Conservation (phyloP, 257 asterid species). For the Paulownia fortunei region DNA sequence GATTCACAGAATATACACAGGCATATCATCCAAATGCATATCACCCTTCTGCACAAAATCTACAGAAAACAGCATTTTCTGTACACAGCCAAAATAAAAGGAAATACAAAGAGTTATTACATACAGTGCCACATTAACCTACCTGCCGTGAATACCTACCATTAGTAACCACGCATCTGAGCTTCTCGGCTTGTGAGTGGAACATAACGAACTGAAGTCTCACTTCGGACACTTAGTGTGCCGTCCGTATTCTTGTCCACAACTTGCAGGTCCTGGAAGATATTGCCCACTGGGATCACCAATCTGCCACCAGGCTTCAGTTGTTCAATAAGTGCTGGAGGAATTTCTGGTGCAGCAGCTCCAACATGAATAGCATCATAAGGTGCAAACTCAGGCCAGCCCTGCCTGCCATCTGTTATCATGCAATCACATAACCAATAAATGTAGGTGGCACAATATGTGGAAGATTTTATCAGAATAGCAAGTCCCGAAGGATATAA, state of each 20-base stretch:
- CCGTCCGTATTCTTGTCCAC: slow-evolving; percentile 85
- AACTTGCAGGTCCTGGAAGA: slow-evolving; percentile 81
- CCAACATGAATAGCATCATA: slow-evolving; percentile 98
- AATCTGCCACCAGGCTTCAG: slow-evolving; percentile 94
- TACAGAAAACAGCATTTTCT: slow-evolving; percentile 26
- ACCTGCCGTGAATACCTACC: background rate
- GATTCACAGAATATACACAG: background rate
- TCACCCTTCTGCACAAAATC: background rate
- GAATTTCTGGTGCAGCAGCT: slow-evolving; percentile 92
- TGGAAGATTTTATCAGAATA: too few relatives aligned
- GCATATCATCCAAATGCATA: background rate
- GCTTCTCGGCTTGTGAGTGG: slow-evolving; percentile 91
- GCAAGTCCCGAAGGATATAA: background rate
- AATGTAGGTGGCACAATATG: background rate
- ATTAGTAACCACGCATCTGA: slow-evolving; percentile 60
- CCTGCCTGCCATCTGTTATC: slow-evolving; percentile 82
- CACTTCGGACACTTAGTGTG: slow-evolving; percentile 54
- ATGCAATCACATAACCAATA: background rate
- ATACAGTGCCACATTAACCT: slow-evolving; percentile 13
- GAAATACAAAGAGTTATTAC: slow-evolving; percentile 10
- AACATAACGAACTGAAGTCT: slow-evolving; percentile 87
- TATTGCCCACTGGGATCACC: slow-evolving; percentile 91
- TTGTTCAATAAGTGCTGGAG: slow-evolving; percentile 80
- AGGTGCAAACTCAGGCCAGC: slow-evolving; percentile 91
- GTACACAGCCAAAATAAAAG: slow-evolving; percentile 20